These are phyloP conservation scores for Ophiostoma pallidulum DNA, from an alignment of 2,329 filamentous ascomycete genomes.

Conservation along the genomic window DNA sequence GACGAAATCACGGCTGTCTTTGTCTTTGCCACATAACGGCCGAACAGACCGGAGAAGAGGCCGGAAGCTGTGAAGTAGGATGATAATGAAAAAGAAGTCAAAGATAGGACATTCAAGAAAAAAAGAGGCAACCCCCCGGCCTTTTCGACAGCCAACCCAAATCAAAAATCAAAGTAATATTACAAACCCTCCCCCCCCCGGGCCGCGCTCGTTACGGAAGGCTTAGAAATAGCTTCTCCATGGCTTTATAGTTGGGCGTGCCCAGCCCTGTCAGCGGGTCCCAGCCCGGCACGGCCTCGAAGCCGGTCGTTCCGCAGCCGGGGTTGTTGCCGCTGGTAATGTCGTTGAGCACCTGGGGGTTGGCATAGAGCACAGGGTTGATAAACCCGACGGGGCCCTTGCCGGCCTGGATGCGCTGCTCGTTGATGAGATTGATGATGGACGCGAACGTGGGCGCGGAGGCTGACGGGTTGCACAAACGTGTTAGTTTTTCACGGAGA, in stretches of 20 bases:
- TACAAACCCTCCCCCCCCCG: background rate
- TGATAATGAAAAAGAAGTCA: no score
- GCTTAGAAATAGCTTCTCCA: constrained; percentile 20
- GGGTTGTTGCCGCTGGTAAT: constrained; percentile 23
- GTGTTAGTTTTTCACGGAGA: no score
- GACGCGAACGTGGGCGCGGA: constrained; percentile 48
- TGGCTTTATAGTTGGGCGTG: constrained; percentile 25
- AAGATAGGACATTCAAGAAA: no score
- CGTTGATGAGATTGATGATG: constrained; percentile 53
- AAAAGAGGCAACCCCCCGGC: no score
- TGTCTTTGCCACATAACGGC: no score
- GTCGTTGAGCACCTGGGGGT: constrained; percentile 23
- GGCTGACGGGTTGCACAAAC: constrained; percentile 2
- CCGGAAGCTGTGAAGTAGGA: no score
- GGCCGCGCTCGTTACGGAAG: constrained; percentile 9
- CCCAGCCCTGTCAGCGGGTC: constrained; percentile 21
- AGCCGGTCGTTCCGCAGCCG: constrained; percentile 24
- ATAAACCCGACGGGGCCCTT: constrained; percentile 30
- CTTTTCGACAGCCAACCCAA: no score
- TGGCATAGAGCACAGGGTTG: constrained; percentile 23
- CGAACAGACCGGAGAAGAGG: no score
- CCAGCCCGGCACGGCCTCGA: constrained; percentile 21
- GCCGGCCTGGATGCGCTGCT: constrained; percentile 43
- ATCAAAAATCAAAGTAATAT: no score
- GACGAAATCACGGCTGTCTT: no score